Conservation (phyloP, 1,139 yeast species). For the Lodderomyces parapsilosis region DNA sequence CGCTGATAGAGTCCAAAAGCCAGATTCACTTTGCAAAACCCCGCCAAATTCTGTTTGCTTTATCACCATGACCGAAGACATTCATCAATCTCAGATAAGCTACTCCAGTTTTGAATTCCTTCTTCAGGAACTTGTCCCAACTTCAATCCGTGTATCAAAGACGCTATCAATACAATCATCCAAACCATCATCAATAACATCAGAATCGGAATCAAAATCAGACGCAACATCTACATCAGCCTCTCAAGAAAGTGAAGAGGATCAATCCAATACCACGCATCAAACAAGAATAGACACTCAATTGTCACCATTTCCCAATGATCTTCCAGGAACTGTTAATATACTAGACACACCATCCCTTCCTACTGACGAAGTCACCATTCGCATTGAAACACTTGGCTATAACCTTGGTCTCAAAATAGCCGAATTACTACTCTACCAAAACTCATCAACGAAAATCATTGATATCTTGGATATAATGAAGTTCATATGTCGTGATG, state of each 20-base stretch:
- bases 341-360: constrained; percentile 35
- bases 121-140: constrained; percentile 73
- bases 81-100: constrained; percentile 35
- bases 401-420: constrained; percentile 71
- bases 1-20: too few species aligned
- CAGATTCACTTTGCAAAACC: too few species aligned
- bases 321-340: constrained; percentile 43
- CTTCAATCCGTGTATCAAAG: constrained; percentile 56
- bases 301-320: constrained; percentile 24
- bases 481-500: constrained; percentile 90
- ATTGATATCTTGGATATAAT: constrained; percentile 73
- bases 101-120: constrained; percentile 56
- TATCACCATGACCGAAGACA: constrained; percentile 15
- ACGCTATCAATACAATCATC: constrained; percentile 14
- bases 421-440: constrained; percentile 67
- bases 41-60: too few species aligned
- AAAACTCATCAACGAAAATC: constrained; percentile 40
- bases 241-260: too few species aligned
- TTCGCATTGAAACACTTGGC: constrained; percentile 69
- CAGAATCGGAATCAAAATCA: background rate
- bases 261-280: too few species aligned
- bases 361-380: constrained; percentile 53
- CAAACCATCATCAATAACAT: background rate
- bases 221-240: background rate
- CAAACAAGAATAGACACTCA: constrained; percentile 22